Evolutionary conservation across 371 early-diverging fungal species (phyloP).

Genomic region (Mortierella sp.): DNA sequence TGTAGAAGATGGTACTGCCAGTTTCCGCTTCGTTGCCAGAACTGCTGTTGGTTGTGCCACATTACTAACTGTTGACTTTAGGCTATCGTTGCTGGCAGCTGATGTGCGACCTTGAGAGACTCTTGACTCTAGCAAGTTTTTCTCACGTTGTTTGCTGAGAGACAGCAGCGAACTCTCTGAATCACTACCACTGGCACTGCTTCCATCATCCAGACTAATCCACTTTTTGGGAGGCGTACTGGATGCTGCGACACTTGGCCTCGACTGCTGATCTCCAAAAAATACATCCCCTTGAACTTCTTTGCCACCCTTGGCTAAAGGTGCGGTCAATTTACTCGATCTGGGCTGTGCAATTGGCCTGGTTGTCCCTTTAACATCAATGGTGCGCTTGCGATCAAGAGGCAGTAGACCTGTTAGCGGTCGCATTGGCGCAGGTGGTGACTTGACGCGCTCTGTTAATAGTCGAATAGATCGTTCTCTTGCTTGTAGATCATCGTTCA

Average conservation of each 20-base stretch:
- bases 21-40: background rate
- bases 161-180: constrained; percentile 20
- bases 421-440: constrained; percentile 32
- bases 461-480: constrained; percentile 53
- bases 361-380: constrained; percentile 27
- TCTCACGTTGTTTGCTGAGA: constrained; percentile 31
- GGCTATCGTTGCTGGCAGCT: background rate
- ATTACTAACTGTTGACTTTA: background rate
- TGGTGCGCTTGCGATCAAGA: constrained; percentile 13
- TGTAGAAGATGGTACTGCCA: background rate
- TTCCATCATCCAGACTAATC: constrained; percentile 26
- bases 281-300: constrained; percentile 28
- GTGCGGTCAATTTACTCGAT: background rate
- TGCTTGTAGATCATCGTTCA: constrained; percentile 46
- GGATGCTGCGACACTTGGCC: background rate
- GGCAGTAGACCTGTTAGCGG: constrained; percentile 9
- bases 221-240: constrained; percentile 23
- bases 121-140: constrained; percentile 32
- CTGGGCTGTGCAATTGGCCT: constrained; percentile 25
- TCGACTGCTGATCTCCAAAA: constrained; percentile 16
- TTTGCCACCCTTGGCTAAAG: background rate
- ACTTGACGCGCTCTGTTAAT: constrained; percentile 46
- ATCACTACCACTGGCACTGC: constrained; percentile 12
- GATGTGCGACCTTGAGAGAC: background rate
- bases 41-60: background rate